Evolutionary conservation across 768 basidiomycete genomes (phyloP).

Genomic region (Pilatotrama ljubarskyi): DNA sequence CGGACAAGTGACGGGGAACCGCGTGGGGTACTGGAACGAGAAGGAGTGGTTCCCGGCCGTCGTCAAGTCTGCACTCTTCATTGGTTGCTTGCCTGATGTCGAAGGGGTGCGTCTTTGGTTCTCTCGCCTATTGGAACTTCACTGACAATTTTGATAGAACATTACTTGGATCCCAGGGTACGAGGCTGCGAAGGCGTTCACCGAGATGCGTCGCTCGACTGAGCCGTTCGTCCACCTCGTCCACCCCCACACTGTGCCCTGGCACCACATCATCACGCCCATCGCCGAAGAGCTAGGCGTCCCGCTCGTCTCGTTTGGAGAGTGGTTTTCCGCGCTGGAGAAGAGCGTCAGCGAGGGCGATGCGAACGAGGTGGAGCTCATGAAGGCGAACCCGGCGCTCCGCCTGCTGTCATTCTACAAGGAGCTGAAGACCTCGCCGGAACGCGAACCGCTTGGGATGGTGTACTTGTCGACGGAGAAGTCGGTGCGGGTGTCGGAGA

Average conservation of each 20-base stretch:
- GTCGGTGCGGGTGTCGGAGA: constrained; percentile 14
- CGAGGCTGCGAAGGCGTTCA: constrained; percentile 35
- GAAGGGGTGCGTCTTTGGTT: constrained; percentile 11
- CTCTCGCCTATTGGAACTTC: too few species aligned
- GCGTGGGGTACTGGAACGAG: constrained; percentile 35
- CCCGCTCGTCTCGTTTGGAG: constrained; percentile 25
- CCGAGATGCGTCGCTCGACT: constrained; percentile 29
- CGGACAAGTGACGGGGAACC: constrained; percentile 33
- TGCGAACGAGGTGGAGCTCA: constrained; percentile 15
- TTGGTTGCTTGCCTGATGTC: constrained; percentile 29
- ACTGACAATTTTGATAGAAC: not conserved
- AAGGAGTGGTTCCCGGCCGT: constrained; percentile 36
- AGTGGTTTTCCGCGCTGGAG: constrained; percentile 26
- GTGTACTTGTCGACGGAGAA: constrained; percentile 20
- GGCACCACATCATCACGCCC: constrained; percentile 22
- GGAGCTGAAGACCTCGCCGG: not conserved
- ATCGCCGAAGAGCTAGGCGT: constrained; percentile 19
- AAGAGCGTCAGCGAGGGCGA: constrained; percentile 6
- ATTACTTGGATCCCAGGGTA: constrained; percentile 36
- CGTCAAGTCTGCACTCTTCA: constrained; percentile 26
- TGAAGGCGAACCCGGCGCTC: constrained; percentile 24
- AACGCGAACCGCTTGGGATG: constrained; percentile 6
- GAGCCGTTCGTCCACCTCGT: constrained; percentile 37
- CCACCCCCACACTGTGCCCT: constrained; percentile 39
- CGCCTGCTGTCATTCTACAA: constrained; percentile 26